Evolutionary conservation across 2,329 filamentous ascomycete genomes (phyloP).

Genomic region (Trichophaea hybrida): DNA sequence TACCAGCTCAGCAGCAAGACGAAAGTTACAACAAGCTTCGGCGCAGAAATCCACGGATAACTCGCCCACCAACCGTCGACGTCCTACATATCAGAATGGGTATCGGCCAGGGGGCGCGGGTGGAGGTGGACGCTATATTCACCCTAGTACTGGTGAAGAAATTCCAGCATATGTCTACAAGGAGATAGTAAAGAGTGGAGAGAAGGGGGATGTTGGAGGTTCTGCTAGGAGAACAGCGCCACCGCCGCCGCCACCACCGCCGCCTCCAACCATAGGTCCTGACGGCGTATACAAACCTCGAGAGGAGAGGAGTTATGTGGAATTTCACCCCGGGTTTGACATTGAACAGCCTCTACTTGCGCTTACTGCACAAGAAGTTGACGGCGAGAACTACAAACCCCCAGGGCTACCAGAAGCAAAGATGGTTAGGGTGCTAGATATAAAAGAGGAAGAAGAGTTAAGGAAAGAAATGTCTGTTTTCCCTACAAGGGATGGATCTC

Average conservation of each 20-base stretch:
- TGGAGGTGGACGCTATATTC: constrained; percentile 70
- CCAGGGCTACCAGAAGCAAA: constrained; percentile 15
- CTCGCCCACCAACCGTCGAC: constrained; percentile 16
- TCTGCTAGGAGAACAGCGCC: constrained; percentile 44
- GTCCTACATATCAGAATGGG: constrained; percentile 29
- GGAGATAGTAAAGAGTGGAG: constrained; percentile 45
- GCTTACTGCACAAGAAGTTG: constrained; percentile 21
- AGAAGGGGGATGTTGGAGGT: constrained; percentile 36
- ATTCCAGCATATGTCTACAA: constrained; percentile 20
- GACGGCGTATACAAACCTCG: constrained; percentile 74
- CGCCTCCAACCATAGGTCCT: constrained; percentile 38
- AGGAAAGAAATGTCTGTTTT: background rate
- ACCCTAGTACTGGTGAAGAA: constrained; percentile 31
- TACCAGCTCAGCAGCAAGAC: constrained; percentile 11
- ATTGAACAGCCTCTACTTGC: constrained; percentile 43
- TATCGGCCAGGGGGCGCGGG: constrained; percentile 81
- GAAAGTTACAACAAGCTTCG: background rate
- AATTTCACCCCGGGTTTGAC: constrained; percentile 91
- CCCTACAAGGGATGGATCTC: background rate
- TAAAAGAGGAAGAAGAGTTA: constrained; percentile 17
- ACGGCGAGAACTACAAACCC: constrained; percentile 25
- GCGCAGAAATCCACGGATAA: constrained; percentile 6
- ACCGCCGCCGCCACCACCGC: constrained; percentile 33
- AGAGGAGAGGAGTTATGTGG: constrained; percentile 93
- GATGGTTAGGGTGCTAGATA: constrained; percentile 13